phyloP scores from a whole-genome alignment of 345 rosid species.

The Rhizophora mangle region DNA sequence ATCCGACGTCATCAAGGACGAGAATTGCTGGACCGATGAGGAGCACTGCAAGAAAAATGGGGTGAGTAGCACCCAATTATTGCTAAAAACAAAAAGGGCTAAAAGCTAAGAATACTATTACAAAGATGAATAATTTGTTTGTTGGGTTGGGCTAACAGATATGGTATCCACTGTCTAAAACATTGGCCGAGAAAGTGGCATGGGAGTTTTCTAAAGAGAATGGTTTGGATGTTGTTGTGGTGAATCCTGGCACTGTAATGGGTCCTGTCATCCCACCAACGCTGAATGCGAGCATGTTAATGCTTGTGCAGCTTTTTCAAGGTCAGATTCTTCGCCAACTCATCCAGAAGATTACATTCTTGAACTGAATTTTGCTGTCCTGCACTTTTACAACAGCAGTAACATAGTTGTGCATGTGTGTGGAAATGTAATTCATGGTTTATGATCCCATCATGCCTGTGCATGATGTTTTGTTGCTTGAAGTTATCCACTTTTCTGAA shows the following conservation, averaged over 20 bases:
- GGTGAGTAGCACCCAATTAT: constrained; percentile 33
- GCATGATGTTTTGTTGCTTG: too few relatives aligned
- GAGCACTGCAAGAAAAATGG: constrained; percentile 68
- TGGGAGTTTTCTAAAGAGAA: constrained; percentile 79
- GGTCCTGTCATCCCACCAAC: constrained; percentile 76
- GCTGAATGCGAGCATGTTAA: constrained; percentile 76
- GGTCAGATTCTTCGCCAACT: constrained; percentile 34
- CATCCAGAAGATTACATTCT: background rate
- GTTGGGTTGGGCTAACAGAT: constrained; percentile 34
- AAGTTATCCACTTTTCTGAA: too few relatives aligned
- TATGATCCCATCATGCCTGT: too few relatives aligned
- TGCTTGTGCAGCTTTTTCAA: constrained; percentile 67
- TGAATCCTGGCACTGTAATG: constrained; percentile 92
- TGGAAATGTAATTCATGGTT: too few relatives aligned
- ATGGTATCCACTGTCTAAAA: constrained; percentile 88
- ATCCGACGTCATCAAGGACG: constrained; percentile 56
- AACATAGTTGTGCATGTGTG: too few relatives aligned
- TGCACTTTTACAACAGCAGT: background rate
- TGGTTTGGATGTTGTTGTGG: constrained; percentile 81
- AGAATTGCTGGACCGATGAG: constrained; percentile 81
- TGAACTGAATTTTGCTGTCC: background rate
- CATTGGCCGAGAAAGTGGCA: constrained; percentile 86
- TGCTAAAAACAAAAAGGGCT: background rate
- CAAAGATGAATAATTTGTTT: background rate
- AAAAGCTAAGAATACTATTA: background rate